Conservation (phyloP, 2,329 filamentous ascomycete genomes). For the Teratosphaeria zuluensis region DNA sequence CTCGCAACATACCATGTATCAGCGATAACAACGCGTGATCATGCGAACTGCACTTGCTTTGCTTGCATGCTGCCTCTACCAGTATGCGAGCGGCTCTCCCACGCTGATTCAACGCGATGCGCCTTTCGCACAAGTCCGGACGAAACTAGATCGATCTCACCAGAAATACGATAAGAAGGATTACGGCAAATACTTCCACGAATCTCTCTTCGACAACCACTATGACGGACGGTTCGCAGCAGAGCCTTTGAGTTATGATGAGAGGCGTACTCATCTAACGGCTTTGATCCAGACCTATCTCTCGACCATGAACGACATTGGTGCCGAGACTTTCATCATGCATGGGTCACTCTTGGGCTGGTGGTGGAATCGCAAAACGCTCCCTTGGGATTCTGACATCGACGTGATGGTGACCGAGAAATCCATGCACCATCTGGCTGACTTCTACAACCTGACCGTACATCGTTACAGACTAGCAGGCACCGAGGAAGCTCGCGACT, state of each 20-base stretch:
- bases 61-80: not conserved
- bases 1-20: not conserved
- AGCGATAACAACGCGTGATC: not conserved
- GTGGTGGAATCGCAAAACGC: constrained; percentile 53
- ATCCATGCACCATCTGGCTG: constrained; percentile 46
- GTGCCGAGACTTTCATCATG: constrained; percentile 54
- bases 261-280: constrained; percentile 41
- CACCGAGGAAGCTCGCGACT: constrained; percentile 26
- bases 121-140: constrained; percentile 36
- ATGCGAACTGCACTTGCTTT: not conserved
- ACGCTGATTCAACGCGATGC: constrained; percentile 21
- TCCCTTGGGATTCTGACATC: constrained; percentile 54
- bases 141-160: constrained; percentile 30
- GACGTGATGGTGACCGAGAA: constrained; percentile 50
- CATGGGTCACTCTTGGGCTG: constrained; percentile 52
- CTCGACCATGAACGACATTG: constrained; percentile 45
- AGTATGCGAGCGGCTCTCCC: not conserved
- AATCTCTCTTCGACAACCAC: constrained; percentile 43
- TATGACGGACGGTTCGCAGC: constrained; percentile 49
- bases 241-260: constrained; percentile 31
- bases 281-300: constrained; percentile 48
- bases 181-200: constrained; percentile 43
- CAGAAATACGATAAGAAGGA: constrained; percentile 23
- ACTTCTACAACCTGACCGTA: constrained; percentile 54
- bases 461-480: constrained; percentile 32